Conservation (phyloP, 2,329 filamentous ascomycete genomes). For the Metarhizium rileyi region DNA sequence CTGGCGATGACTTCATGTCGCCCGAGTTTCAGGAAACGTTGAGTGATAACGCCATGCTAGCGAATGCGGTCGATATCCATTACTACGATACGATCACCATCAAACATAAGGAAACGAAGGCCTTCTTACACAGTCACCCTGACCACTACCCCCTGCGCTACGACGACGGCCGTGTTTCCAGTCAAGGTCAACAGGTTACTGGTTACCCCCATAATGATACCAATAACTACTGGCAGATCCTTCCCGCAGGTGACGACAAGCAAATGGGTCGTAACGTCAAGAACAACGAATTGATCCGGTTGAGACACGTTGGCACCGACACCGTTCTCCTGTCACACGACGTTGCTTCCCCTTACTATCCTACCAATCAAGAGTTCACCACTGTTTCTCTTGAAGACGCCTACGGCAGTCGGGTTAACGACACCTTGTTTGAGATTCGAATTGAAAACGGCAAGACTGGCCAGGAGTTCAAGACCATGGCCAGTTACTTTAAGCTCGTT, state of each 20-base stretch:
- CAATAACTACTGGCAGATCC: slow-evolving; percentile 96
- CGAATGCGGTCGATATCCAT: slow-evolving; percentile 75
- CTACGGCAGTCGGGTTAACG: slow-evolving; percentile 64
- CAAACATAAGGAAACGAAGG: slow-evolving; percentile 94
- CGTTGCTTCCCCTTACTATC: slow-evolving; percentile 90
- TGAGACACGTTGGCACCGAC: slow-evolving; percentile 80
- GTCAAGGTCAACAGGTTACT: slow-evolving; percentile 95
- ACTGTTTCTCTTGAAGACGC: slow-evolving; percentile 66
- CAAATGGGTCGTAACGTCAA: slow-evolving; percentile 56
- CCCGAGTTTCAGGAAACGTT: slow-evolving; percentile 97
- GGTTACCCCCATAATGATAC: slow-evolving; percentile 98
- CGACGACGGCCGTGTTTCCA: slow-evolving; percentile 93
- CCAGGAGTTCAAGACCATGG: slow-evolving; percentile 82
- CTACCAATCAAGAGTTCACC: slow-evolving; percentile 98
- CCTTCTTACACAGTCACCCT: slow-evolving; percentile 87
- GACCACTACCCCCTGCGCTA: slow-evolving; percentile 89
- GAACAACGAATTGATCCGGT: slow-evolving; percentile 77
- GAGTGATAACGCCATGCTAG: slow-evolving; percentile 86
- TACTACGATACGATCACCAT: slow-evolving; percentile 86
- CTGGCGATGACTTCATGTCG: slow-evolving; percentile 97
- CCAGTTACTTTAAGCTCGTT: slow-evolving; percentile 90
- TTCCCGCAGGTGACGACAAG: slow-evolving; percentile 56
- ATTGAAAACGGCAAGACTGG: slow-evolving; percentile 75
- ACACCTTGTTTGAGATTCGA: slow-evolving; percentile 86
- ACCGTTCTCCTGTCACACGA: slow-evolving; percentile 86